Base-by-base conservation (phyloP, 352 stramenopile species). In the Globisporangium canariense region DNA sequence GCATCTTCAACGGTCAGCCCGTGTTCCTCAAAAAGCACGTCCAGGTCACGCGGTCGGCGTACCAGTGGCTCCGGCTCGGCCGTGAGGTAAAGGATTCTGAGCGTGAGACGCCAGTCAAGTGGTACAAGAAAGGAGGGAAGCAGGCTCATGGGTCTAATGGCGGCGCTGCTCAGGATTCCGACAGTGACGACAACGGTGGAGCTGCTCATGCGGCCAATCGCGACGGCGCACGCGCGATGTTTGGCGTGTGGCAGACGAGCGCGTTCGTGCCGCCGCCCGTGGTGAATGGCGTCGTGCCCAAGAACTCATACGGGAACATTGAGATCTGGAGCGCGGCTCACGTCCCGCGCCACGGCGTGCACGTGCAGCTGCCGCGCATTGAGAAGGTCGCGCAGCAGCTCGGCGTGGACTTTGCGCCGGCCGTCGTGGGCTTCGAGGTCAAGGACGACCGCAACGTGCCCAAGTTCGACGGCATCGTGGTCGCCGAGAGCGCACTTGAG, bases 301-400 rank as follows among this genome's bases (percentile, higher is more conserved):
- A 92, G 71, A 96, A 94, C 71, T 69, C 85, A 69, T 94, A 91
- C 64, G 87, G 89, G 18, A 96, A 96, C 68, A 80, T 94, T 52
- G 89, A 96, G 58, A 63, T 96, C 49, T 96, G 87, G 87, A 96
- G 85, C 64, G 57, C 74, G 2, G 79, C 74, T 0, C 82, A 93
- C 69, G 60, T 93, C 2, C 87, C 89, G 7, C 58, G 53, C 11
- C 79, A 75, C 7, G 78, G 72, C 7, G 72, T 89, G 22, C 89
- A 96, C 36, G 58, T 96, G 30, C 75, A 70, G 28, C 54, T 94
- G 28, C 77, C 77, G 25, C 80, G 79, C 28, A 90, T 93, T 38
- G 80, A 87, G 7, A 63, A 73, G 34, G 76, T 94, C 5, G 87
- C 83, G 1, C 63, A 77, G 61, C 68, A 89, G 11, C 69, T 96